phyloP scores from a whole-genome alignment of 1,284 basidiomycete species.

The Chondrostereum purpureum region DNA sequence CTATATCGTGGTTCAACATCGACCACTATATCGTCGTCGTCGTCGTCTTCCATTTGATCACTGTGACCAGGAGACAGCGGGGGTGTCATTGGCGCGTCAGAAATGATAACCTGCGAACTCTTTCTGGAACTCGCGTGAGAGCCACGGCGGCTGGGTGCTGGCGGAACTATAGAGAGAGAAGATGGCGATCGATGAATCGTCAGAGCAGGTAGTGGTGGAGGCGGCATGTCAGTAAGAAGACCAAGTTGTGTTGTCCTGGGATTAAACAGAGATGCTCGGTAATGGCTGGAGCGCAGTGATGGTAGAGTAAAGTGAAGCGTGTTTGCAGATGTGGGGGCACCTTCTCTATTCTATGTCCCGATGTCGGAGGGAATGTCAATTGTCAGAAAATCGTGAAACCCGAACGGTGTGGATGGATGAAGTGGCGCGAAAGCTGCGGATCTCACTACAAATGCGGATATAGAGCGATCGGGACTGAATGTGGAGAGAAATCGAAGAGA shows the following conservation, averaged over 20 bases:
- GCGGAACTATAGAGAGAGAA: background rate
- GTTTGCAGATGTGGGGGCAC: too few relatives aligned
- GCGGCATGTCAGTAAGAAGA: background rate
- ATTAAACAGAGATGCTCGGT: background rate
- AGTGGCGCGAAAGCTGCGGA: too few relatives aligned
- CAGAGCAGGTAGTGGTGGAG: background rate
- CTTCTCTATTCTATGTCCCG: too few relatives aligned
- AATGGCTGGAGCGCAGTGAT: too few relatives aligned
- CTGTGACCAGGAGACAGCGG: constrained; percentile 48
- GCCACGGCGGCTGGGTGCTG: constrained; percentile 1
- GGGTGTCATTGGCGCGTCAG: constrained; percentile 49
- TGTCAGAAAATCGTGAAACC: background rate
- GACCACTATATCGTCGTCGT: constrained; percentile 20
- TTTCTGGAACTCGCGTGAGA: constrained; percentile 2
- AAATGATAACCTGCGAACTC: constrained; percentile 16
- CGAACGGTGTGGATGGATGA: too few relatives aligned
- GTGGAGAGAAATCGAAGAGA: background rate
- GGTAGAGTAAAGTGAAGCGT: too few relatives aligned
- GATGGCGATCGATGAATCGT: background rate
- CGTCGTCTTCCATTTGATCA: constrained; percentile 23
- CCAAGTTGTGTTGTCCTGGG: background rate
- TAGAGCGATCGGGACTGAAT: background rate
- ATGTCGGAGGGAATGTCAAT: background rate
- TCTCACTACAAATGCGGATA: background rate
- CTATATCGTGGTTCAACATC: constrained; percentile 24